Conservation (phyloP, 1,284 basidiomycete species). For the Pulveroboletus sp. region DNA sequence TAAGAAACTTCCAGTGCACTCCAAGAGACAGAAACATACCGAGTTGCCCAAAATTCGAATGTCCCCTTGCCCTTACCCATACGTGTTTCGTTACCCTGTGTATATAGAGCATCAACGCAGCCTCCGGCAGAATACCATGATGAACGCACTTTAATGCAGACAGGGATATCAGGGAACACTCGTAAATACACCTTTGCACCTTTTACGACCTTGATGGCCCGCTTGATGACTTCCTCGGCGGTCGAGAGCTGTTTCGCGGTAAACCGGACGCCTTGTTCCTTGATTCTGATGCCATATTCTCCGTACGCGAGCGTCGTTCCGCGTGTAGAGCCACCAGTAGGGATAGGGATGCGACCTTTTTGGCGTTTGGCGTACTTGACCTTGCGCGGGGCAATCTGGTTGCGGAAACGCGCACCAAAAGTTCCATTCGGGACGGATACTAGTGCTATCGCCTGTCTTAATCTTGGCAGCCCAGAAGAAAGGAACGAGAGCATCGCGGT, state of each 20-base stretch:
- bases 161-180: conserved; percentile 95
- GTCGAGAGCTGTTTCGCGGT: conserved; percentile 89
- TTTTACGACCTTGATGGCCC: conserved; percentile 90
- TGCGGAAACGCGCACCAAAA: conserved; percentile 35
- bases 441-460: conserved; percentile 14
- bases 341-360: conserved; percentile 84
- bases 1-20: background rate
- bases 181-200: conserved; percentile 87
- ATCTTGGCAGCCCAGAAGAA: conserved; percentile 15
- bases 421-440: conserved; percentile 24
- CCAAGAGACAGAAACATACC: conserved; percentile 49
- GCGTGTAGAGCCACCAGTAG: conserved; percentile 87
- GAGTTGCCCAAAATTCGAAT: conserved; percentile 97
- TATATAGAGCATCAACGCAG: conserved; percentile 7
- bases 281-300: conserved; percentile 89
- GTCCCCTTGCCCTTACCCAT: conserved; percentile 99
- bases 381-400: conserved; percentile 78
- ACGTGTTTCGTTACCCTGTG: conserved; percentile 94
- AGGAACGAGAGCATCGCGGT: conserved; percentile 27
- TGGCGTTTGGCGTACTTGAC: conserved; percentile 85
- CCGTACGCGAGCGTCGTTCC: conserved; percentile 93
- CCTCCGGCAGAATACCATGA: background rate
- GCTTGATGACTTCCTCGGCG: conserved; percentile 86
- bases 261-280: conserved; percentile 80
- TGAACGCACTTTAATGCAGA: conserved; percentile 85